Base-by-base conservation (phyloP, 257 asterid species). In the Cordia subcordata region DNA sequence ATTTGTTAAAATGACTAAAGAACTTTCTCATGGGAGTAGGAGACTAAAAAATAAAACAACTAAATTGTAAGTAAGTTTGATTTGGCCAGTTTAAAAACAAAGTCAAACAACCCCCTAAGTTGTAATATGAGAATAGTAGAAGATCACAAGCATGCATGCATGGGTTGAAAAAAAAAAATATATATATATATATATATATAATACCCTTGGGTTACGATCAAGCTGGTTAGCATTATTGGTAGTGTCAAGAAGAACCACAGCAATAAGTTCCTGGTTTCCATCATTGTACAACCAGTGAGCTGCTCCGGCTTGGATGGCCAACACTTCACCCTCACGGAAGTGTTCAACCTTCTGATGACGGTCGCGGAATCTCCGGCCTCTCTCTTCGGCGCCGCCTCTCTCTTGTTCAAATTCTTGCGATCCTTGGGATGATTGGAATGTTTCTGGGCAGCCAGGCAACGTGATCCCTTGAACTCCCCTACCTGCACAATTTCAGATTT, bases 391-490 rank as follows among this genome's bases (percentile, higher is more conserved):
- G n/a, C n/a, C n/a, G 19, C 54, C 66, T 39, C 35, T 27, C 35
- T 27, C 35, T 27, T 6, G 4, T 27, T 27, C 35, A 27, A 12
- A 3, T 56, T 64, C 33, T 14, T 67, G 61, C 0, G 62, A 18
- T 44, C 57, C 57, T 49, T 75, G 84, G 0, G 90, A 74, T 0
- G 91, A 72, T 23, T 81, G 90, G 72, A 61, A 88, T 0, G 96
- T 85, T 54, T 85, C 91, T 0, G 96, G 86, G 65, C 96, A 84
- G 12, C 96, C 94, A 33, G 94, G 78, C 5, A 75, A 5, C 78
- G 72, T 0, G 0, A 68, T 40, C 38, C 90, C 92, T 3, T 62
- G 39, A 16, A 73, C 53, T 3, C 86, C 94, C 75, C 58, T 50
- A 8, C 94, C 96, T 86, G 70, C 51, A 42, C 32, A 13, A 16